Conservation (phyloP, 805 yeast genomes). For the Candida sithepensis region DNA sequence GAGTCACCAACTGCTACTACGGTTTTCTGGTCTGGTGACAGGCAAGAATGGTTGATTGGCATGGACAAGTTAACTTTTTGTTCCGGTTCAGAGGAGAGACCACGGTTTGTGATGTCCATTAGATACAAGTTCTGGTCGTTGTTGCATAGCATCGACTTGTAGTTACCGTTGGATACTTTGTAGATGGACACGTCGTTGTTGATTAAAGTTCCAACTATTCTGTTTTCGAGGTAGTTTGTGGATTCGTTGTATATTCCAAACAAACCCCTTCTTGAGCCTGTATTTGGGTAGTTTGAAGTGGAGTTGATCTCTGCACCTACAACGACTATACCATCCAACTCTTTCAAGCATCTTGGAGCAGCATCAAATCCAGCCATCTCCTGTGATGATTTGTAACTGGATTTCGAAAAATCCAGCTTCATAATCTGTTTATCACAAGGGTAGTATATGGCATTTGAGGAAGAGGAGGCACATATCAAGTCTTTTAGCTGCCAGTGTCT, state of each 20-base stretch:
- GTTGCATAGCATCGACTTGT: slow-evolving; percentile 69
- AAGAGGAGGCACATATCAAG: slow-evolving; percentile 53
- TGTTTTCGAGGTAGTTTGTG: slow-evolving; percentile 43
- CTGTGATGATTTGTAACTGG: slow-evolving; percentile 16
- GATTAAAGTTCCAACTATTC: slow-evolving; percentile 73
- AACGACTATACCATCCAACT: slow-evolving; percentile 46
- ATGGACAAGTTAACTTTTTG: slow-evolving; percentile 47
- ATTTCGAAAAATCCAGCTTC: slow-evolving; percentile 8
- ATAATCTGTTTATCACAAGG: slow-evolving; percentile 54
- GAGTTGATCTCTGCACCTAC: slow-evolving; percentile 41
- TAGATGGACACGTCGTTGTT: slow-evolving; percentile 71
- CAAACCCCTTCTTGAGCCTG: slow-evolving; percentile 55
- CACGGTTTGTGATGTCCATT: slow-evolving; percentile 51
- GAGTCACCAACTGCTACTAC: slow-evolving; percentile 77
- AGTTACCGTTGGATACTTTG: slow-evolving; percentile 40
- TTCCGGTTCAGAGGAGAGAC: slow-evolving; percentile 30
- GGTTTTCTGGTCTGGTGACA: slow-evolving; percentile 59
- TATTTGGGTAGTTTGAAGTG: slow-evolving; percentile 20
- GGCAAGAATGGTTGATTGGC: slow-evolving; percentile 71
- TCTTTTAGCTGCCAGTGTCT: slow-evolving; percentile 48
- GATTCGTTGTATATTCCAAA: slow-evolving; percentile 54
- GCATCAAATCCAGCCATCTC: slow-evolving; percentile 49
- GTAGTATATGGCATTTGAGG: slow-evolving; percentile 48
- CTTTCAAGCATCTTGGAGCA: slow-evolving; percentile 70
- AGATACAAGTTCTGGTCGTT: slow-evolving; percentile 73